A percentile compares a stretch with the other conserved stretches of the same genome.
These are phyloP conservation scores for Collybia mongolica DNA, from an alignment of 768 basidiomycete species.

Conservation along the genomic window DNA sequence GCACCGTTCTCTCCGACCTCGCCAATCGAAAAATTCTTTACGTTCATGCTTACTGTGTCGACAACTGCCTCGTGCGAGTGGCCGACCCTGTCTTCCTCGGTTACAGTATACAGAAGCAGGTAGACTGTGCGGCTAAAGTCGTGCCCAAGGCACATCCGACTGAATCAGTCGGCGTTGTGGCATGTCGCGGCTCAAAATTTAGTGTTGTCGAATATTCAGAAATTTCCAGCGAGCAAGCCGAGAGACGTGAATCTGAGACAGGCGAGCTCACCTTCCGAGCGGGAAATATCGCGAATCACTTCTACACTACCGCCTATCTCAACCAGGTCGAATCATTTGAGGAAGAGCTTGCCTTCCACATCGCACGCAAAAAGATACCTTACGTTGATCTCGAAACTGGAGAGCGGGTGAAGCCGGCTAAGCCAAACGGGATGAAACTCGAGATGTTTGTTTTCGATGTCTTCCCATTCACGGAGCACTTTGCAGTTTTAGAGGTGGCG, in stretches of 20 bases:
- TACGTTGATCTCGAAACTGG: slow-evolving; percentile 73
- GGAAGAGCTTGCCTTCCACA: slow-evolving; percentile 90
- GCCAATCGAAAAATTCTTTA: slow-evolving; percentile 74
- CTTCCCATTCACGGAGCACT: slow-evolving; percentile 84
- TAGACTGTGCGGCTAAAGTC: slow-evolving; percentile 94
- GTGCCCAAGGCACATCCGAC: slow-evolving; percentile 85
- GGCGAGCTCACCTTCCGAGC: slow-evolving; percentile 90
- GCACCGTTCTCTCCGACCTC: slow-evolving; percentile 85
- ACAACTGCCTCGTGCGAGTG: slow-evolving; percentile 97
- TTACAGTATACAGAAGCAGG: slow-evolving; percentile 84
- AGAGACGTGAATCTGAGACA: slow-evolving; percentile 61
- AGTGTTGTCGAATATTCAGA: slow-evolving; percentile 98
- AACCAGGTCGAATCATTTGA: slow-evolving; percentile 79
- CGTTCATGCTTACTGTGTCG: slow-evolving; percentile 95
- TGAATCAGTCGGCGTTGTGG: slow-evolving; percentile 96
- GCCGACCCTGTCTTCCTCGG: slow-evolving; percentile 98
- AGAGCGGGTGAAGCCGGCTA: slow-evolving; percentile 69
- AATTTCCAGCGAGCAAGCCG: slow-evolving; percentile 85
- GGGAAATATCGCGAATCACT: slow-evolving; percentile 97
- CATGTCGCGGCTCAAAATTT: slow-evolving; percentile 76
- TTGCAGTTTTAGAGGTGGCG: slow-evolving; percentile 87
- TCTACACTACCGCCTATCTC: slow-evolving; percentile 89
- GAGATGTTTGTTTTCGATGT: slow-evolving; percentile 99
- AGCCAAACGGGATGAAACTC: slow-evolving; percentile 99
- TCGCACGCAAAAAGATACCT: slow-evolving; percentile 96